A percentile compares a stretch with the other conserved stretches of the same genome.
Evolutionary conservation across 73 alveolate species (phyloP).

Genomic region (Symbiodinium natans): DNA sequence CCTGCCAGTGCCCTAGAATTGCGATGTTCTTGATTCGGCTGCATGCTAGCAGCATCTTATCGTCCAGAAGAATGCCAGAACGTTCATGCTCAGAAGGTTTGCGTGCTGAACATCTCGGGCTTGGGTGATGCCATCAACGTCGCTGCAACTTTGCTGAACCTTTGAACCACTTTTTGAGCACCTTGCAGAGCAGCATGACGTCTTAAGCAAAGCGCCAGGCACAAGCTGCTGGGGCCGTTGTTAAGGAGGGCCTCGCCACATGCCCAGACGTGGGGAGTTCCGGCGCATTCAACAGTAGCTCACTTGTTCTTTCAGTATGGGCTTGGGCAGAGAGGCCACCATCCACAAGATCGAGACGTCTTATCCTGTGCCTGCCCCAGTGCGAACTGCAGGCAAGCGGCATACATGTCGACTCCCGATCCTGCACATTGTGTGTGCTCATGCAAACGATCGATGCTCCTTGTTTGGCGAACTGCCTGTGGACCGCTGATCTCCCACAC

Average conservation of each 20-base stretch:
- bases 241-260: constrained; percentile 46
- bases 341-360: constrained; percentile 78
- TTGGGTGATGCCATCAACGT: constrained; percentile 80
- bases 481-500: no score
- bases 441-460: background rate
- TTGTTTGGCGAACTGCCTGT: no score
- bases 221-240: constrained; percentile 90
- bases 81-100: constrained; percentile 1
- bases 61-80: background rate
- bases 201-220: constrained; percentile 18
- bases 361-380: constrained; percentile 36
- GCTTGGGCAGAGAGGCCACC: constrained; percentile 29
- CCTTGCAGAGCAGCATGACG: background rate
- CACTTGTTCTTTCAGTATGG: background rate
- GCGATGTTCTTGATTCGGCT: background rate
- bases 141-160: constrained; percentile 3
- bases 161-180: background rate
- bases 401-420: background rate
- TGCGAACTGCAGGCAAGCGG: background rate
- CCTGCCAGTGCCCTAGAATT: constrained; percentile 15
- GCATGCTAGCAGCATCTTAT: background rate
- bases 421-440: no score
- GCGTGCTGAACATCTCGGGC: constrained; percentile 70
- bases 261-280: background rate
- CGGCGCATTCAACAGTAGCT: background rate